Conservation (phyloP, 345 rosid genomes). For the Camelina sativa region DNA sequence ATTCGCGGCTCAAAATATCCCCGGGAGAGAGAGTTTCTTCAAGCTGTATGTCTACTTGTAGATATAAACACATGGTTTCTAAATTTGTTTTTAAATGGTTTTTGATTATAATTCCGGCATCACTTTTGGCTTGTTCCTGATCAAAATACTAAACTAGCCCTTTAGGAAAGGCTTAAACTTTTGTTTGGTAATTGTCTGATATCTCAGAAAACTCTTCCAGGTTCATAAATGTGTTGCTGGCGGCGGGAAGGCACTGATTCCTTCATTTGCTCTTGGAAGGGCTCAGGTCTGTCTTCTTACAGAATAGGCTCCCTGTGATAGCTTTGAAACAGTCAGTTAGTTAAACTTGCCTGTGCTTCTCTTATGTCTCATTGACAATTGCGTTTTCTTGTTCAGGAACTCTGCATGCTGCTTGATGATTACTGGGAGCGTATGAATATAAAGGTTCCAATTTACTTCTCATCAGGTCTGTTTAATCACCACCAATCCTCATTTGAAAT, state of each 20-base stretch:
- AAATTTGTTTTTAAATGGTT: not conserved
- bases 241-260: conserved; percentile 97
- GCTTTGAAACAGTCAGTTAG: not conserved
- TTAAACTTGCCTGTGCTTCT: conserved; percentile 18
- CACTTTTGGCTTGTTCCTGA: conserved; percentile 7
- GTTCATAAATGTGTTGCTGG: conserved; percentile 89
- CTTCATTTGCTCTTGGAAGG: conserved; percentile 97
- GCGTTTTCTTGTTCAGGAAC: conserved; percentile 57
- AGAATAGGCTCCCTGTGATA: not conserved
- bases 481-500: conserved; percentile 5
- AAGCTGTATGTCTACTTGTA: conserved; percentile 71
- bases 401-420: conserved; percentile 89
- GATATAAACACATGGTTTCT: not conserved
- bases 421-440: conserved; percentile 98
- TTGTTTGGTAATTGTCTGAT: conserved; percentile 17
- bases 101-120: not conserved
- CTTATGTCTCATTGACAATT: conserved; percentile 16
- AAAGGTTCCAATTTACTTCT: conserved; percentile 91
- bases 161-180: conserved; percentile 12
- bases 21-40: conserved; percentile 89
- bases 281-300: conserved; percentile 72
- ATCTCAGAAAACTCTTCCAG: conserved; percentile 45
- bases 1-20: conserved; percentile 88
- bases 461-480: conserved; percentile 66
- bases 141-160: not conserved